Evolutionary conservation across 495 filamentous ascomycete genomes (phyloP), one percentile per base, ranked within the genome.

Genomic region (Xylaria castorea): DNA sequence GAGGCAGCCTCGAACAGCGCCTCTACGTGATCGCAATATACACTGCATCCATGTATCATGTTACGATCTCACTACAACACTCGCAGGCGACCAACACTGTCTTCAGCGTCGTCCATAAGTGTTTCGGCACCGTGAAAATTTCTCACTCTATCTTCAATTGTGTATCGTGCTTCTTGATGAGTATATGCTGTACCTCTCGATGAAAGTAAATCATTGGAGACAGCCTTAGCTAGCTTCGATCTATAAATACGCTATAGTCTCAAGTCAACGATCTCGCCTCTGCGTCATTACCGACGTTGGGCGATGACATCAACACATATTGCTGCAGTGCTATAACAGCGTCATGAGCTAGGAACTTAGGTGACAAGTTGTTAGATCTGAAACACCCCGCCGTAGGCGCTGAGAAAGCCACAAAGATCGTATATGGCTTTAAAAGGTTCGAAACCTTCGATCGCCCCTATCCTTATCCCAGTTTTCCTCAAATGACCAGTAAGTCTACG

Each of bases 131-230:
- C 36, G 8, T 42, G 34, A 25, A 22, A 40, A 9, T 9, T 5
- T 40, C 25, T 18, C 3, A 40, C 18, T 40, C 34, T 22, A 12
- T 34, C 32, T 18, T 9, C 18, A 40, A 40, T 40, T 1, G 11
- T 40, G n/a, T 42, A 20, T 62, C 36, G n/a, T 38, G 25, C 3
- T 42, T n/a, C 11, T n/a, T 30, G 6, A 16, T 1, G 14, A 42
- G 1, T 25, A 62, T 7, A 9, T 62, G 4, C 22, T 48, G 6
- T 51, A 36, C 8, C 27, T 11, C 53, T 32, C 14, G 48, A 20
- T 27, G 67, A 51, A 61, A 69, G 40, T 25, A 69, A 25, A 55
- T 50, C 53, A 38, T 69, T 9, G 25, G 60, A 48, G 11, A 38
- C 27, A 27, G 40, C 51, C 16, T 61, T 32, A 22, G 34, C 67